Conservation (phyloP, 805 yeast genomes). For the Kockiozyma suomiensis region DNA sequence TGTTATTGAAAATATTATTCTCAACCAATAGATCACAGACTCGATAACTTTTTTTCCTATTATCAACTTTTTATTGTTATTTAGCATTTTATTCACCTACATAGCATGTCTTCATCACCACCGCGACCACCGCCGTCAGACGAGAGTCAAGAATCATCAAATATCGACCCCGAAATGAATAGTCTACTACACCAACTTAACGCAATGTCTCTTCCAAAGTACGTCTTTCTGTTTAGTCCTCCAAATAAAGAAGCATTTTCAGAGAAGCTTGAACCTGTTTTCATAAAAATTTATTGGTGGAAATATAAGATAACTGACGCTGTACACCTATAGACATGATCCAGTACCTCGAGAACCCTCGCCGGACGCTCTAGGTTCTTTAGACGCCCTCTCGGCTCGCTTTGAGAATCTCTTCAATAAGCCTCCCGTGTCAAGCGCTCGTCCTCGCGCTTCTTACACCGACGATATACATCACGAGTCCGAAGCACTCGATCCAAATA, state of each 20-base stretch:
- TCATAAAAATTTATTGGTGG: neutral
- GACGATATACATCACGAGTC: constrained; percentile 4
- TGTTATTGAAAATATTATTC: too few species aligned
- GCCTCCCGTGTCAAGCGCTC: constrained; percentile 16
- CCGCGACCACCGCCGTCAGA: neutral
- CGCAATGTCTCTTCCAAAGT: constrained; percentile 22
- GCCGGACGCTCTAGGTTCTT: constrained; percentile 27
- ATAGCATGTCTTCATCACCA: neutral
- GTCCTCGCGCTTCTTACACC: neutral
- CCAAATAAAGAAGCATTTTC: too few species aligned
- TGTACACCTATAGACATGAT: neutral
- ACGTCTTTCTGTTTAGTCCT: neutral
- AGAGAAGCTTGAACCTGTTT: too few species aligned
- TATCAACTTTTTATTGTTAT: too few species aligned
- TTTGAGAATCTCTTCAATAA: constrained; percentile 22
- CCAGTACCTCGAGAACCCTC: constrained; percentile 15
- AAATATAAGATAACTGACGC: neutral
- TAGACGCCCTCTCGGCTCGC: constrained; percentile 29
- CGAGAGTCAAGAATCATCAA: neutral
- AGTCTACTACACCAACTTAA: constrained; percentile 9
- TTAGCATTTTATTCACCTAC: too few species aligned
- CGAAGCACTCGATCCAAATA: constrained; percentile 10
- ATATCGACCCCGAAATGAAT: constrained; percentile 2
- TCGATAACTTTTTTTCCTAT: too few species aligned
- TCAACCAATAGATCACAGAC: too few species aligned